phyloP scores from a whole-genome alignment of 1,284 basidiomycete species.

The Rhodotorula sp. region DNA sequence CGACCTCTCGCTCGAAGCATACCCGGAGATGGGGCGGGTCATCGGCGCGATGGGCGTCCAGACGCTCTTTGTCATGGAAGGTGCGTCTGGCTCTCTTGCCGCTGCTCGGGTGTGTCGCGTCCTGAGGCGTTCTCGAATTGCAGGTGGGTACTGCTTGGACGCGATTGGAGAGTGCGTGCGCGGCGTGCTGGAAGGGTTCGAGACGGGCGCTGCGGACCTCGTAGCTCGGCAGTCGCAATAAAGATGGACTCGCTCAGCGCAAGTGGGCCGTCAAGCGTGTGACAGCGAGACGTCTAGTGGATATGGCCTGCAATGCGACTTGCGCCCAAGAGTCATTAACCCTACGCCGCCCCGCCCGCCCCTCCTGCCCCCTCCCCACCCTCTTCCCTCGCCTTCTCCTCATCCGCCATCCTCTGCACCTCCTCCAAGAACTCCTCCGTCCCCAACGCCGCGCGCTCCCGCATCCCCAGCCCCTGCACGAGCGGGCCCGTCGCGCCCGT shows the following conservation, averaged over 20 bases:
- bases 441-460: constrained; percentile 33
- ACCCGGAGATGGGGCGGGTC: constrained; percentile 49
- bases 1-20: constrained; percentile 48
- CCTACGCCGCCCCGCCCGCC: neutral
- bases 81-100: constrained; percentile 18
- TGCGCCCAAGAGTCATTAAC: no score
- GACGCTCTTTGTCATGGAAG: constrained; percentile 53
- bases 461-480: constrained; percentile 39
- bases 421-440: constrained; percentile 42
- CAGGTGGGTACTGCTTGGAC: constrained; percentile 25
- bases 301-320: no score
- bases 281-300: no score
- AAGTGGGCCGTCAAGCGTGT: no score
- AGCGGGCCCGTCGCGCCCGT: constrained; percentile 45
- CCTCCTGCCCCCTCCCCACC: constrained; percentile 23
- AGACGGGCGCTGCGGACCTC: neutral
- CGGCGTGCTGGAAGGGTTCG: constrained; percentile 27
- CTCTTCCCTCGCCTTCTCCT: constrained; percentile 23
- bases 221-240: neutral
- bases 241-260: neutral
- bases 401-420: constrained; percentile 35
- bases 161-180: constrained; percentile 26
- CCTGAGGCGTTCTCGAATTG: no score
- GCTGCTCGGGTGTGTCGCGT: neutral
- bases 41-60: constrained; percentile 46